These are phyloP conservation scores for Musa itinerans DNA, from an alignment of 176 grass and related monocot genomes.

Conservation along the genomic window DNA sequence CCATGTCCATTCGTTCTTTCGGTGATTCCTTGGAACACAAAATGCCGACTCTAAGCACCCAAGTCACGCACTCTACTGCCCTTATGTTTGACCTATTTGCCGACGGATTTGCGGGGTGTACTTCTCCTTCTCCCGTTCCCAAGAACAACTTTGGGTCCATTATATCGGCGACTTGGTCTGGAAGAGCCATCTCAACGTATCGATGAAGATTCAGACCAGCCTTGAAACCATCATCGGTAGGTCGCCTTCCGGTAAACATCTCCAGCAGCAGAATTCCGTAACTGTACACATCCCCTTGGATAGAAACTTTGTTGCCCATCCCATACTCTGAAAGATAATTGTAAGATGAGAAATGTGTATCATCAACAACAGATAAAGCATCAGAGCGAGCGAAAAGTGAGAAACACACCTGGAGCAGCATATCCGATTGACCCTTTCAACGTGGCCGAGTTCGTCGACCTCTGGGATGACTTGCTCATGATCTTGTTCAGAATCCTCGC, in stretches of 20 bases:
- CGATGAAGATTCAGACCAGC: not conserved
- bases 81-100: not conserved
- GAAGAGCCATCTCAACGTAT: not conserved
- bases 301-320: conserved; percentile 12
- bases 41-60: not conserved
- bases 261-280: conserved; percentile 34
- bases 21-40: conserved; percentile 6
- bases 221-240: conserved; percentile 27
- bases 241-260: conserved; percentile 38
- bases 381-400: not conserved
- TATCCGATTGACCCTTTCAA: conserved; percentile 42
- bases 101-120: not conserved
- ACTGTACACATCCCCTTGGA: conserved; percentile 33
- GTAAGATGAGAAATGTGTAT: not conserved
- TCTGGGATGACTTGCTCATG: not conserved
- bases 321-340: conserved; percentile 34
- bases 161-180: not conserved
- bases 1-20: not conserved
- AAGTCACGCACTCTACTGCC: not conserved
- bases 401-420: conserved; percentile 37
- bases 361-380: no score
- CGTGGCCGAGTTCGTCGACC: not conserved
- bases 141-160: not conserved
- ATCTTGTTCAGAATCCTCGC: conserved; percentile 21
- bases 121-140: not conserved